Base-by-base conservation (phyloP, 2,329 filamentous ascomycete genomes). In the Fusarium agapanthi region DNA sequence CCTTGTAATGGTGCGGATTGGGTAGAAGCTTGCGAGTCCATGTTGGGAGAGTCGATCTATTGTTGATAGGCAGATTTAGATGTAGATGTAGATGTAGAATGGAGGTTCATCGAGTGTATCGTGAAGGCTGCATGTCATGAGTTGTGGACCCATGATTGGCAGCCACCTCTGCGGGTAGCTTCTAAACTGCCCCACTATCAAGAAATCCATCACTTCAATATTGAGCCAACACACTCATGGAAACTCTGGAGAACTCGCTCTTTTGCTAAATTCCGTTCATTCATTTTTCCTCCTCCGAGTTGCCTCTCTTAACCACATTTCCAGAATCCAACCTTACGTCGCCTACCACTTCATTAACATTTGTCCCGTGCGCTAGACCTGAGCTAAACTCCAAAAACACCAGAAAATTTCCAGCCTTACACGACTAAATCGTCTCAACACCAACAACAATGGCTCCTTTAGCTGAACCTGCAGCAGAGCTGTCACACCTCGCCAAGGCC, bases 401-500 rank as follows among this genome's bases (percentile, higher is more conserved):
- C 63, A 32, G 71, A 72, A 74, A 74, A 37, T 74, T 74, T 74
- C 71, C 44, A 55, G 58, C 67, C 45, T 56, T 59, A 55, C 35
- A 69, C 47, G 30, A 37, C 38, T 44, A 35, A 48, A 45, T 34
- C 54, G 50, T 50, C 45, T 40, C 62, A 61, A 68, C 66, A 73
- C 45, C 69, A 73, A 71, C 63, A 38, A 72, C 74, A 54, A 89
- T 89, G 87, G 81, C 84, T 5, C 80, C 81, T 45, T 81, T 82
- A 50, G 78, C 77, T 59, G 85, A 86, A 69, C 88, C 89, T 40
- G 83, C 85, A 61, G 88, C 86, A 38, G 81, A 85, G 28, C 80
- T 92, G 16, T 88, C 88, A 35, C 86, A 87, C 72, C 86, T 97
- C 6, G 86, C 89, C 67, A 91, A 91, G 69, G 88, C 93, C 32